A percentile compares a stretch with the other conserved stretches of the same genome.
These are phyloP conservation scores for Colletotrichum gigasporum DNA, from an alignment of 2,329 filamentous ascomycete species.

Conservation along the genomic window DNA sequence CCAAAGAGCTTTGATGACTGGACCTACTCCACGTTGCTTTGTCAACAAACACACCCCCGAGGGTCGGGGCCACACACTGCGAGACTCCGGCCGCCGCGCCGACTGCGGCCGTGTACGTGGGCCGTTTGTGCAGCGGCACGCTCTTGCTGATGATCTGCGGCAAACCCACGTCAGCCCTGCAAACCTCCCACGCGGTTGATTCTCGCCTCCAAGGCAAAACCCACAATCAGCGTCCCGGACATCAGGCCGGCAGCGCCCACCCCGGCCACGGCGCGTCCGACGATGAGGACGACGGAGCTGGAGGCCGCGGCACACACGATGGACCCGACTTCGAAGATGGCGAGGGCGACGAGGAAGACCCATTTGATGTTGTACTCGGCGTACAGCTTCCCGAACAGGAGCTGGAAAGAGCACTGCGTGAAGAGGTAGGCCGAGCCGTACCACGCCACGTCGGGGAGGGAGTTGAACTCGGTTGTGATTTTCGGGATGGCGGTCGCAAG, in stretches of 20 bases:
- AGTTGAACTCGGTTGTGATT: slow-evolving; percentile 29
- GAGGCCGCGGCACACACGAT: slow-evolving; percentile 52
- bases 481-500: slow-evolving; percentile 29
- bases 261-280: slow-evolving; percentile 50
- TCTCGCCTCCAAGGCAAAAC: not conserved
- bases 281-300: slow-evolving; percentile 47
- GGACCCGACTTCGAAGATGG: slow-evolving; percentile 55
- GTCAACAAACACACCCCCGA: slow-evolving; percentile 60
- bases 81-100: slow-evolving; percentile 66
- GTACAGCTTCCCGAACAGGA: slow-evolving; percentile 64
- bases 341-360: slow-evolving; percentile 40
- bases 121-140: slow-evolving; percentile 62
- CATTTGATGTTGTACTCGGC: slow-evolving; percentile 62
- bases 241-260: slow-evolving; percentile 41
- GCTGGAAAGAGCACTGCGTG: slow-evolving; percentile 43
- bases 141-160: slow-evolving; percentile 56
- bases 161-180: slow-evolving; percentile 41
- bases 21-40: slow-evolving; percentile 57
- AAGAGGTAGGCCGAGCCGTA: slow-evolving; percentile 12
- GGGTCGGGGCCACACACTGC: slow-evolving; percentile 56
- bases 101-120: slow-evolving; percentile 62
- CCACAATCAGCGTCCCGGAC: slow-evolving; percentile 34
- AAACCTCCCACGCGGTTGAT: not conserved
- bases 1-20: too few species aligned
- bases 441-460: slow-evolving; percentile 27